Evolutionary conservation across 2,329 filamentous ascomycete species (phyloP).

Genomic region (Pseudogymnoascus sp.): DNA sequence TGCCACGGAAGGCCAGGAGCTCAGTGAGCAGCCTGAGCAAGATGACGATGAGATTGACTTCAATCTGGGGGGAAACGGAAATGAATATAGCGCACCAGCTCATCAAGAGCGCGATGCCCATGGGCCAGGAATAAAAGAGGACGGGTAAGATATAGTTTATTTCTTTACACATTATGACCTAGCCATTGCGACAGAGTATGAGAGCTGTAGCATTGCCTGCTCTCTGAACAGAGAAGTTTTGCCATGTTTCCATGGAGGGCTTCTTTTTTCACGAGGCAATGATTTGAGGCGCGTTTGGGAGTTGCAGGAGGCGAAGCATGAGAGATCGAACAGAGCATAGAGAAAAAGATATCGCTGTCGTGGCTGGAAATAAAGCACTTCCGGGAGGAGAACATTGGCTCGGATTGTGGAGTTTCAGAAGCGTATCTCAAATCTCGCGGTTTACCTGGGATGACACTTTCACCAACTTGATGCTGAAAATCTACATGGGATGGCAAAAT

Average conservation of each 20-base stretch:
- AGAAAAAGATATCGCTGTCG: neutral
- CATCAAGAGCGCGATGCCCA: constrained; percentile 29
- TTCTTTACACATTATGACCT: constrained; percentile 14
- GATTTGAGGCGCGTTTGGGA: constrained; percentile 6
- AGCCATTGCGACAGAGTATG: constrained; percentile 4
- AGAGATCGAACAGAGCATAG: neutral
- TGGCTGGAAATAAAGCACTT: neutral
- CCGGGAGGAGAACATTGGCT: neutral
- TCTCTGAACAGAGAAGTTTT: neutral
- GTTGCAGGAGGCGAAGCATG: neutral
- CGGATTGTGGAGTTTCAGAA: constrained; percentile 1
- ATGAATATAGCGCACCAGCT: constrained; percentile 24
- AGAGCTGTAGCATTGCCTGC: neutral
- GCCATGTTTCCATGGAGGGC: neutral
- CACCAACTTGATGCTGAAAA: neutral
- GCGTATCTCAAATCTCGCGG: neutral
- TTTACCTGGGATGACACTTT: neutral
- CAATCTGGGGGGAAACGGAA: constrained; percentile 42
- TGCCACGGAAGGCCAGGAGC: constrained; percentile 31
- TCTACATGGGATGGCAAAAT: constrained; percentile 1
- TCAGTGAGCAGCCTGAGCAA: constrained; percentile 40
- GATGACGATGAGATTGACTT: constrained; percentile 54
- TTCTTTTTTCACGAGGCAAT: neutral
- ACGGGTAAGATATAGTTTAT: constrained; percentile 63
- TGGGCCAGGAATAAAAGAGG: constrained; percentile 75